Evolutionary conservation across 805 yeast genomes (phyloP).

Genomic region (Priceomyces carsonii): DNA sequence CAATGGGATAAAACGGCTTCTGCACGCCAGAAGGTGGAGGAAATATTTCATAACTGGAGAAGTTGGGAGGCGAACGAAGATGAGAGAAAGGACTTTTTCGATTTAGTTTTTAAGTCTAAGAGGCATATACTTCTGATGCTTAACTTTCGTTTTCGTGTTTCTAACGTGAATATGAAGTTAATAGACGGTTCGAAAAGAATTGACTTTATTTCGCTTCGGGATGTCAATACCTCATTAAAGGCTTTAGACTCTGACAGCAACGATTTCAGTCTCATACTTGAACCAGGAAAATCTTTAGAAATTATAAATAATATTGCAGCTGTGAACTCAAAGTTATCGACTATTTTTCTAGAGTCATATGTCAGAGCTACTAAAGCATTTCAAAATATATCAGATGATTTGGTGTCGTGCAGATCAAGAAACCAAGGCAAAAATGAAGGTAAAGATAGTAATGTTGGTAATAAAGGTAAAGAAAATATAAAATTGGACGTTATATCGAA

Average conservation of each 20-base stretch:
- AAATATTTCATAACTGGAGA: slow-evolving; percentile 77
- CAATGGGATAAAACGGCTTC: slow-evolving; percentile 48
- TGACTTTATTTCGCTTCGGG: slow-evolving; percentile 18
- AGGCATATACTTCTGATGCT: not conserved
- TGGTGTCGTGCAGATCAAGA: too few relatives aligned
- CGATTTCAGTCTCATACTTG: too few relatives aligned
- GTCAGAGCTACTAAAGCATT: too few relatives aligned
- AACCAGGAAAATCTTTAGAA: too few relatives aligned
- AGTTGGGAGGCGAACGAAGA: slow-evolving; percentile 75
- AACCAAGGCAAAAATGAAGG: too few relatives aligned
- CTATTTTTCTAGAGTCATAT: too few relatives aligned
- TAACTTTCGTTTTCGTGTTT: not conserved
- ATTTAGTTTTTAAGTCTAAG: slow-evolving; percentile 11
- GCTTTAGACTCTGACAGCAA: slow-evolving; percentile 6
- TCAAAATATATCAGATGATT: too few relatives aligned
- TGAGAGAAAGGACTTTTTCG: slow-evolving; percentile 21
- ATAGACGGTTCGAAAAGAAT: slow-evolving; percentile 2
- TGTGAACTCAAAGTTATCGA: too few relatives aligned
- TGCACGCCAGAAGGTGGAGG: slow-evolving; percentile 56
- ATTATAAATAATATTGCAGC: too few relatives aligned
- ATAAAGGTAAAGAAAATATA: too few relatives aligned
- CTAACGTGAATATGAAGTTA: slow-evolving; percentile 1
- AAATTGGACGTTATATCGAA: too few relatives aligned
- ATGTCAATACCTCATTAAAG: slow-evolving; percentile 6
- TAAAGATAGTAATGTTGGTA: too few relatives aligned